Percentiles rank a stretch among this genome's conserved stretches.
These are phyloP conservation scores for Venturiaceae sp. DNA, from an alignment of 2,329 filamentous ascomycete species.

Conservation along the genomic window DNA sequence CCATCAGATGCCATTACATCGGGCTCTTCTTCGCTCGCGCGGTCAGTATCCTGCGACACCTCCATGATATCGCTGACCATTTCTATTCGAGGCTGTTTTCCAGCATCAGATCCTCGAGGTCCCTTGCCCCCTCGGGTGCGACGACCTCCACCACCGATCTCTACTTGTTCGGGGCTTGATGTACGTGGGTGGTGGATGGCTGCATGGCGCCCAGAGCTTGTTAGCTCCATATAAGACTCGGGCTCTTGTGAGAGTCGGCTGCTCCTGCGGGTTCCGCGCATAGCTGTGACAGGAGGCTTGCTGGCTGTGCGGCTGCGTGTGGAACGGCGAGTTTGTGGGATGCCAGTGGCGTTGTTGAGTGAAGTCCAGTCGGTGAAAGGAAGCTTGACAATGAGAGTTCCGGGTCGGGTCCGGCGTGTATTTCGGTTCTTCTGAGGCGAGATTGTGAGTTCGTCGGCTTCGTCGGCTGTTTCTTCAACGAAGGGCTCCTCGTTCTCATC, in stretches of 20 bases:
- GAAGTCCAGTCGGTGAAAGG: not conserved
- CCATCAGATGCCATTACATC: not conserved
- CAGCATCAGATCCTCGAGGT: slow-evolving; percentile 13
- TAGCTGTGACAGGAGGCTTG: slow-evolving; percentile 14
- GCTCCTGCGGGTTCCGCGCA: slow-evolving; percentile 37
- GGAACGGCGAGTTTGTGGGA: slow-evolving; percentile 14
- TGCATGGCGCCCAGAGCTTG: slow-evolving; percentile 49
- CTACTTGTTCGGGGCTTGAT: slow-evolving; percentile 36
- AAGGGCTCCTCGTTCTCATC: slow-evolving; percentile 26
- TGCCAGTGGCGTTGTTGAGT: not conserved
- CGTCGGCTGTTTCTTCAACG: slow-evolving; percentile 17
- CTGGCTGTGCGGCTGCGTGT: slow-evolving; percentile 16
- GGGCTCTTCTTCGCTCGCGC: slow-evolving; percentile 16
- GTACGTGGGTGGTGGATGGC: slow-evolving; percentile 45
- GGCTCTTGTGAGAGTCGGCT: slow-evolving; percentile 51
- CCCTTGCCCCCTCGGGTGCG: slow-evolving; percentile 36
- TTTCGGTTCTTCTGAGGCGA: not conserved
- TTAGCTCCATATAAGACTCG: slow-evolving; percentile 46
- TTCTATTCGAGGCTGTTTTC: slow-evolving; percentile 24
- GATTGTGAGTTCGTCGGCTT: slow-evolving; percentile 10
- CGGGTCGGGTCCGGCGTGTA: not conserved
- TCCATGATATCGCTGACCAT: slow-evolving; percentile 41
- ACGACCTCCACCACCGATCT: slow-evolving; percentile 26
- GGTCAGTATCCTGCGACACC: slow-evolving; percentile 32
- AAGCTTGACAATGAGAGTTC: not conserved